Evolutionary conservation across 176 grass and related monocot species (phyloP), one percentile per base, ranked within the genome.

Genomic region (Chloris gayana): DNA sequence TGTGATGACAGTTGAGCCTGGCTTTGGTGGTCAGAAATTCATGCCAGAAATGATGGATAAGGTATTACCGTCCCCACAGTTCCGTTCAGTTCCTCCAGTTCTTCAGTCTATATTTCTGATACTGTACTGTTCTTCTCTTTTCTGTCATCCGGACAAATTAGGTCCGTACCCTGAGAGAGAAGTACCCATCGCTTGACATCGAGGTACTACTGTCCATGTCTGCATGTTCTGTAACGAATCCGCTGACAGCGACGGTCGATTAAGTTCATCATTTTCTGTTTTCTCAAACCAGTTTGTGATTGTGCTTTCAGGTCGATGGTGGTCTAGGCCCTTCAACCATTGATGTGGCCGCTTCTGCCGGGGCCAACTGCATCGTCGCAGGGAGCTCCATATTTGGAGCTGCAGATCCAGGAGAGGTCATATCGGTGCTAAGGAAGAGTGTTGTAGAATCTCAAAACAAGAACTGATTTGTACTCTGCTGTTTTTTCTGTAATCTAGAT

Each of bases 41-140:
- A 95, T 99, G 96, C 96, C 86, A 69, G 93, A 93, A 80, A 95
- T 89, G 88, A 99, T 99, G 96, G 90, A 99, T 32, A 99, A 99
- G 91, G 96, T 99, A 54, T 32, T 61, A 0, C 24, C 24, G 3
- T 46, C 74, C 50, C 27, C n/a, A 19, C 56, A 58, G 14, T 82
- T 29, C 19, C 35, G 26, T 65, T 74, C 35, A 67, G 12, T 51
- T 46, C 53, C 11, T 35, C 32, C 0, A 30, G 2, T 3, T 54
- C 2, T 2, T 41, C 39, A 51, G 44, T 29, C 11, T 21, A 6
- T 25, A 30, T 69, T 47, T 82, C 6, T 63, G 25, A 44, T 50
- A 29, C 45, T 11, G 9, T 37, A 21, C 22, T 29, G 53, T 71
- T 78, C 17, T 82, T 56, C 45, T 46, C 45, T 47, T 27, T 83